Evolutionary conservation across 306 rosid genomes (phyloP).

Genomic region (Cercis canadensis): DNA sequence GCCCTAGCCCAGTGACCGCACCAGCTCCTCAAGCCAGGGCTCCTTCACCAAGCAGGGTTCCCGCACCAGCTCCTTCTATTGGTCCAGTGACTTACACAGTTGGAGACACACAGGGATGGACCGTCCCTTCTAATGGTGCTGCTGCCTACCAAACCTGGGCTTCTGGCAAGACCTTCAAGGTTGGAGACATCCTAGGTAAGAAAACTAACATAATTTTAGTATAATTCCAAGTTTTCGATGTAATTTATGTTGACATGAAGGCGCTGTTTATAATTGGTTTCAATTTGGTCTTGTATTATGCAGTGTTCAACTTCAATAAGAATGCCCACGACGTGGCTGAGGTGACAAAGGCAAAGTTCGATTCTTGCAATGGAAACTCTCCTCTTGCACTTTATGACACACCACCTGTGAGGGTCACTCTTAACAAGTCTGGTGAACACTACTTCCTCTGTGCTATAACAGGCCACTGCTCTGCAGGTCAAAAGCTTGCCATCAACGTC

Average conservation of each 20-base stretch:
- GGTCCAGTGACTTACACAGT: conserved; percentile 48
- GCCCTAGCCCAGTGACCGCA: conserved; percentile 35
- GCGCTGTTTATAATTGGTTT: not conserved
- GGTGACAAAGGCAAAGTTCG: conserved; percentile 55
- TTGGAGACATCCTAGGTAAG: conserved; percentile 47
- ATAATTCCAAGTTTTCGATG: not conserved
- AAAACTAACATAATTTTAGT: not conserved
- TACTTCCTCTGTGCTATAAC: conserved; percentile 40
- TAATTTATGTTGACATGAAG: not conserved
- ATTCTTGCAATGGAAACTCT: conserved; percentile 49
- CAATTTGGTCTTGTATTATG: not conserved
- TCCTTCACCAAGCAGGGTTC: conserved; percentile 22
- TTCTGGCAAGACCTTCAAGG: conserved; percentile 40
- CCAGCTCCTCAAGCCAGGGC: conserved; percentile 29
- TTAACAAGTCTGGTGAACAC: conserved; percentile 39
- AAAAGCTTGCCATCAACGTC: conserved; percentile 50
- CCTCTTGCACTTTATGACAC: conserved; percentile 8
- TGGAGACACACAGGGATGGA: conserved; percentile 41
- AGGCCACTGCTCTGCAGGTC: conserved; percentile 46
- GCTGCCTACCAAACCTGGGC: conserved; percentile 37
- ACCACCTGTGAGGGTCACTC: conserved; percentile 45
- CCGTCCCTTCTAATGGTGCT: conserved; percentile 10
- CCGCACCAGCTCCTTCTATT: conserved; percentile 26
- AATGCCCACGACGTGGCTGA: conserved; percentile 61
- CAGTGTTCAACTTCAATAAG: conserved; percentile 62